Conservation (phyloP, 345 rosid species). For the Melaleuca quinquenervia region DNA sequence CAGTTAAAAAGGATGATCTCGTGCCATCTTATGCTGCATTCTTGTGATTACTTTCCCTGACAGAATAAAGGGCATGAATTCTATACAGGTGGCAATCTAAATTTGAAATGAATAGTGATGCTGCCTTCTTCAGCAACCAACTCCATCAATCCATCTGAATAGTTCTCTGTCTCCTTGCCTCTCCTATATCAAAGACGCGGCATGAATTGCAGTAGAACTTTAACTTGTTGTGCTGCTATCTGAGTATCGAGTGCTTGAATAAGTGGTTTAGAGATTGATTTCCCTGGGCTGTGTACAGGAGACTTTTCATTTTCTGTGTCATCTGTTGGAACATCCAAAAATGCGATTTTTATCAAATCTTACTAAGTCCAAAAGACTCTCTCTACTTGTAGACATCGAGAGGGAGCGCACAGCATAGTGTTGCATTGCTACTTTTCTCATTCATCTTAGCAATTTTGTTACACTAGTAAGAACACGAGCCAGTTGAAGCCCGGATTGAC, state of each 20-base stretch:
- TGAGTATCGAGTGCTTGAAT: constrained; percentile 2
- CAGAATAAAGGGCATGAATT: not conserved
- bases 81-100: not conserved
- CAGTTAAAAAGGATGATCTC: not conserved
- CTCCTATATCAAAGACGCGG: not conserved
- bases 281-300: constrained; percentile 3
- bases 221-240: not conserved
- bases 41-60: not conserved
- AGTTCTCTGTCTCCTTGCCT: not conserved
- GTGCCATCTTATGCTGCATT: not conserved
- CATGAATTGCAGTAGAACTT: not conserved
- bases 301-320: constrained; percentile 5
- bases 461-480: not conserved
- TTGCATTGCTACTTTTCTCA: not conserved
- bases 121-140: not conserved
- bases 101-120: not conserved
- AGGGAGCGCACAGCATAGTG: not conserved
- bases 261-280: constrained; percentile 1
- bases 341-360: not conserved
- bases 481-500: not conserved
- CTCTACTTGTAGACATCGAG: too few species aligned
- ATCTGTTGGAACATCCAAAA: not conserved
- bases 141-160: not conserved
- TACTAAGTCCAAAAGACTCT: not conserved
- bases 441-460: not conserved